A percentile compares a stretch with the other conserved stretches of the same genome.
phyloP scores from a whole-genome alignment of 164 flowering plant species.

The Aristolochia californica region DNA sequence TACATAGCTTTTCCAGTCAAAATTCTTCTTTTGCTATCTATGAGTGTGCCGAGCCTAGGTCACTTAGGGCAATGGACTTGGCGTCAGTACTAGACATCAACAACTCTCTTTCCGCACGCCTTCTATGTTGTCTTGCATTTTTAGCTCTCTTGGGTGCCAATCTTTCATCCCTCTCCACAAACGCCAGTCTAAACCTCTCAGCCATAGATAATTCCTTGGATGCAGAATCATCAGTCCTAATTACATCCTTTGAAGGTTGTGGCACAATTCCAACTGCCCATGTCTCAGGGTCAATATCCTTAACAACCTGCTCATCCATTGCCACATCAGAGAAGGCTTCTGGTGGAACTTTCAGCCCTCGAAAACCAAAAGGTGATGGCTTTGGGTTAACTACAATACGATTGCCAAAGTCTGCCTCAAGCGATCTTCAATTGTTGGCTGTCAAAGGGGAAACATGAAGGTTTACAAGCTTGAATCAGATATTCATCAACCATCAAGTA shows the following conservation, averaged over 20 bases:
- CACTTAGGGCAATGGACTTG: conserved; percentile 58
- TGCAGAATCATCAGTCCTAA: neutral
- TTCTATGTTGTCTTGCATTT: conserved; percentile 74
- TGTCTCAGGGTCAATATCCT: conserved; percentile 60
- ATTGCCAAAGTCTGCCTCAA: conserved; percentile 41
- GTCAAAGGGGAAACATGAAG: conserved; percentile 17
- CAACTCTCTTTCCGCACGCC: conserved; percentile 78
- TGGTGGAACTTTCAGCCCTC: conserved; percentile 49
- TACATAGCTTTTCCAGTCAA: too few species aligned
- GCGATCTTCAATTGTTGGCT: conserved; percentile 72
- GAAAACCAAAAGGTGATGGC: conserved; percentile 53
- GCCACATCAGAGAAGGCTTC: conserved; percentile 46
- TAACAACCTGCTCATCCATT: conserved; percentile 48
- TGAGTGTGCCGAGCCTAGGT: too few species aligned
- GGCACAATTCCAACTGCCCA: conserved; percentile 22
- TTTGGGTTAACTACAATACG: conserved; percentile 70
- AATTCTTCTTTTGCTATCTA: too few species aligned
- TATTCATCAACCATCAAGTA: neutral
- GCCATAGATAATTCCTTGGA: conserved; percentile 56
- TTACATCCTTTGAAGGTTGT: neutral
- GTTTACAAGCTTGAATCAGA: neutral
- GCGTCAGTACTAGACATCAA: conserved; percentile 39
- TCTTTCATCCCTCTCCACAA: conserved; percentile 65
- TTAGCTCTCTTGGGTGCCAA: conserved; percentile 89
- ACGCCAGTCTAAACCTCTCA: conserved; percentile 89